These are phyloP conservation scores for Hura crepitans DNA, from an alignment of 441 rosid genomes.

Conservation along the genomic window DNA sequence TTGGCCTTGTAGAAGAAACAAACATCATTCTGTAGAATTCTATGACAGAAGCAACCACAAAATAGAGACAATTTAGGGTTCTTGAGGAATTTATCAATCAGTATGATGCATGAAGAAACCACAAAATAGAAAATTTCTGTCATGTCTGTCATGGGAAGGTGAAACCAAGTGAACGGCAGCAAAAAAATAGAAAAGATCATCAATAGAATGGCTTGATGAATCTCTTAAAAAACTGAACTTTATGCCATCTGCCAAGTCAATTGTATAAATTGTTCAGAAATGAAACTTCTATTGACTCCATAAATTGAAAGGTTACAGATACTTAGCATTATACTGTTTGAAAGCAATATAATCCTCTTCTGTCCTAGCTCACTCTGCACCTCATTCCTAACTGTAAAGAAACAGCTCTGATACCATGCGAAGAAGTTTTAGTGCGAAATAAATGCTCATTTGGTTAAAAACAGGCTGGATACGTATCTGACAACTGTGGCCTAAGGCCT, in stretches of 20 bases:
- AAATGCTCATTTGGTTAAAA: background rate
- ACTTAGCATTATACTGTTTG: background rate
- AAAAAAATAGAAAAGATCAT: background rate
- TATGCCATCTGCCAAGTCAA: background rate
- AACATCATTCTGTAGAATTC: too few species aligned
- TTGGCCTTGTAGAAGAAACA: too few species aligned
- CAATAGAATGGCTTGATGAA: background rate
- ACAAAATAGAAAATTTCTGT: too few species aligned
- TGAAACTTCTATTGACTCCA: background rate
- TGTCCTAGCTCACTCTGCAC: background rate
- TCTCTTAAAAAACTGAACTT: background rate
- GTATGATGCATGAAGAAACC: too few species aligned
- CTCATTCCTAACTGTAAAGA: background rate
- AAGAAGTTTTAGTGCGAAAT: background rate
- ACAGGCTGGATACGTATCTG: background rate
- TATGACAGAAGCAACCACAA: too few species aligned
- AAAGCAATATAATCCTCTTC: background rate
- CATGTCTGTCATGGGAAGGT: too few species aligned
- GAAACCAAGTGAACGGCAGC: too few species aligned
- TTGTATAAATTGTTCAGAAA: background rate
- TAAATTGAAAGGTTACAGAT: background rate
- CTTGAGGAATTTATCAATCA: too few species aligned
- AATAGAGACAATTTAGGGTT: too few species aligned
- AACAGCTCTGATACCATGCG: background rate
- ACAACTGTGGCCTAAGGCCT: background rate